Base-by-base conservation (phyloP, 495 filamentous ascomycete genomes). In the Aspergillus bertholletiae region DNA sequence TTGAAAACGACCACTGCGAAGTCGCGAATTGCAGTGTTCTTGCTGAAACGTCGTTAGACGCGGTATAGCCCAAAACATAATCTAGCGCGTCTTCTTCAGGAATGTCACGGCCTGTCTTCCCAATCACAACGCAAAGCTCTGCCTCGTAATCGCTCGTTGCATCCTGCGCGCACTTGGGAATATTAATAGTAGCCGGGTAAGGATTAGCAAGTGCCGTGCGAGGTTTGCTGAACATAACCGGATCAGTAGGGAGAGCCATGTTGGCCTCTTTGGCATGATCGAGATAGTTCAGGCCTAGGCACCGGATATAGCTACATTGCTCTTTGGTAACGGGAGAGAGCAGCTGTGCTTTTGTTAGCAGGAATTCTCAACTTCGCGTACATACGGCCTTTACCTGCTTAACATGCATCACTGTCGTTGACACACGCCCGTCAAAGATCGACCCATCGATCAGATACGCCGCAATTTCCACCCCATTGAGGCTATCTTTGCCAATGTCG, bases 211-310 rank as follows among this genome's bases (percentile, higher is more conserved):
- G 72, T 6, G 85, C 75, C 12, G 86, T 88, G 21, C 73, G 60
- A 11, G 88, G 88, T 69, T 91, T 91, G 66, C 84, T 88, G 66
- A 90, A 91, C 35, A 91, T 62, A 23, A 87, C 71, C 9, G 88
- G 88, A 50, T 80, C 85, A 57, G 79, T 77, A 8, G 88, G 87
- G 41, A 89, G 71, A 2, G 82, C 35, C 24, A 69, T 49, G 52
- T 62, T 27, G 27, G 81, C 75, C 78, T 90, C 88, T 56, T 80
- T 79, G 3, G 88, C 87, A 56, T 90, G 88, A 34, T 81, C 63
- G 18, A 76, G 81, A 63, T 90, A 90, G 69, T 90, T 91, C 12
- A 90, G 73, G 17, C 88, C 87, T 11, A 92, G 66, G 58, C 86
- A 90, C 41, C 50, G 56, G 27, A 58, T 58, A 18, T 39, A 39